Evolutionary conservation across 768 basidiomycete species (phyloP).

Genomic region (Boletus eberwhitei): DNA sequence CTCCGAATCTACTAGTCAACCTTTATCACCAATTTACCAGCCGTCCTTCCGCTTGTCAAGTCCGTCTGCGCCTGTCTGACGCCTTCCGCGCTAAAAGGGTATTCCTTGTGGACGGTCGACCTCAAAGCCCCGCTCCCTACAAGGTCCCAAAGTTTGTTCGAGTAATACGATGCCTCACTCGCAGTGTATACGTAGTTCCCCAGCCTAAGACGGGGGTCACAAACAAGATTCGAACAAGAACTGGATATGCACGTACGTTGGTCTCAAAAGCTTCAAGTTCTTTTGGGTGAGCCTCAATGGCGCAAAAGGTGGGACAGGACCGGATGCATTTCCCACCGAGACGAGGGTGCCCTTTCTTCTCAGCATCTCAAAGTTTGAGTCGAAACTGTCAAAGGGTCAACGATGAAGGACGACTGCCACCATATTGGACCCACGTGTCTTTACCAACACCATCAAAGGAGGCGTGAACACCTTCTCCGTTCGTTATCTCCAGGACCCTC

Average conservation of each 20-base stretch:
- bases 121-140: conserved; percentile 59
- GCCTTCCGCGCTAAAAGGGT: conserved; percentile 81
- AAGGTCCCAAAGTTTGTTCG: conserved; percentile 58
- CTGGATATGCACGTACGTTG: conserved; percentile 48
- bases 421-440: conserved; percentile 64
- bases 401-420: not conserved
- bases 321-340: conserved; percentile 90
- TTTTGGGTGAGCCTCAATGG: conserved; percentile 73
- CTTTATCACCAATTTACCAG: conserved; percentile 85
- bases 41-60: conserved; percentile 70
- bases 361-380: conserved; percentile 75
- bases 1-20: conserved; percentile 33
- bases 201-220: conserved; percentile 44
- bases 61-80: conserved; percentile 75
- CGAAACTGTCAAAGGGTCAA: conserved; percentile 47
- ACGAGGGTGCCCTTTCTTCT: conserved; percentile 88
- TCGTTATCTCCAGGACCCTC: conserved; percentile 70
- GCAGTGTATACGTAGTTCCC: conserved; percentile 69
- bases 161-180: conserved; percentile 69
- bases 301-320: conserved; percentile 72
- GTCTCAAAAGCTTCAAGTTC: conserved; percentile 75
- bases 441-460: conserved; percentile 97
- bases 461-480: conserved; percentile 78
- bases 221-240: not conserved
- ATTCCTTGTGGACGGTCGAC: conserved; percentile 69